phyloP scores from a whole-genome alignment of 2,329 filamentous ascomycete genomes.

The Zasmidium citrigriseum region DNA sequence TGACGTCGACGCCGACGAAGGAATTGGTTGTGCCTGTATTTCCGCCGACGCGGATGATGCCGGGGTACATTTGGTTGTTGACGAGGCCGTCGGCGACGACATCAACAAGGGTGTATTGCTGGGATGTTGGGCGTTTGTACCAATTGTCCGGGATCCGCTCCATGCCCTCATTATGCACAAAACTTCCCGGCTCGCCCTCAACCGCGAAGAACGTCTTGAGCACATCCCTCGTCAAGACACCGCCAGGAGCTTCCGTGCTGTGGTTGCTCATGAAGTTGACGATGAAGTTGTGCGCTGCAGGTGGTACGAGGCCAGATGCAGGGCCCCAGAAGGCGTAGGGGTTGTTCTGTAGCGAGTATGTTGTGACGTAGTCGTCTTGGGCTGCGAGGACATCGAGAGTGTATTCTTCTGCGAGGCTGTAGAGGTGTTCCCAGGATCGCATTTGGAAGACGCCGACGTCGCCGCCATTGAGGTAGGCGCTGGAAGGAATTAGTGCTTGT shows the following conservation, averaged over 20 bases:
- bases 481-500: conserved; percentile 33
- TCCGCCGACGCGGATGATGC: conserved; percentile 32
- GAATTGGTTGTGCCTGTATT: conserved; percentile 36
- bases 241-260: conserved; percentile 20
- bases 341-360: neutral
- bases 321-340: conserved; percentile 9
- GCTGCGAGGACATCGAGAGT: conserved; percentile 23
- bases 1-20: conserved; percentile 37
- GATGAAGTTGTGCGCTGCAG: conserved; percentile 21
- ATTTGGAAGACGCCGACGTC: conserved; percentile 19
- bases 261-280: conserved; percentile 27
- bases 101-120: conserved; percentile 17
- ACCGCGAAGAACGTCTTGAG: conserved; percentile 27
- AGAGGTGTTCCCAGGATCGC: conserved; percentile 19
- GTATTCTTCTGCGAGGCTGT: conserved; percentile 2
- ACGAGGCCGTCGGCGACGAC: conserved; percentile 18
- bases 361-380: conserved; percentile 20
- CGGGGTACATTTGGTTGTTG: conserved; percentile 17
- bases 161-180: conserved; percentile 16
- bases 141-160: conserved; percentile 27
- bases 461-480: conserved; percentile 27
- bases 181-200: no score
- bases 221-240: conserved; percentile 22
- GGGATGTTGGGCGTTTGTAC: conserved; percentile 23
- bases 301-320: no score